phyloP scores from a whole-genome alignment of 2,329 filamentous ascomycete genomes.

The Penicillium sp. region DNA sequence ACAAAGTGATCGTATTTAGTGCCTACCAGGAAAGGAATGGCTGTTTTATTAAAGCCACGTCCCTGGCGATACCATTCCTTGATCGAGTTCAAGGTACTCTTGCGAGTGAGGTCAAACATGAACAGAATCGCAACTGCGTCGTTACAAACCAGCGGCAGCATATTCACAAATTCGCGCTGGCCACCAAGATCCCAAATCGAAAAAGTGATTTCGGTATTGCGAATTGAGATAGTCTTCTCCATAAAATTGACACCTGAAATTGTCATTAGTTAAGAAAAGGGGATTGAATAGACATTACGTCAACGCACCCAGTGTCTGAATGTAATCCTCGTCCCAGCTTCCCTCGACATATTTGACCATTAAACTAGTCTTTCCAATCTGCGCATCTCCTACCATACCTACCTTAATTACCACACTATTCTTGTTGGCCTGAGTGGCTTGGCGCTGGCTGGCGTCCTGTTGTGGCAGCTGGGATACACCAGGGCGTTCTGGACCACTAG shows the following conservation, averaged over 20 bases:
- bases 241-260: constrained; percentile 92
- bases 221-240: constrained; percentile 99
- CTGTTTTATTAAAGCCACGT: constrained; percentile 98
- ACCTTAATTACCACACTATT: constrained; percentile 94
- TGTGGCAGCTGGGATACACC: constrained; percentile 51
- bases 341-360: constrained; percentile 99
- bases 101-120: constrained; percentile 98
- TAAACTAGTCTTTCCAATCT: constrained; percentile 97
- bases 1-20: constrained; percentile 99
- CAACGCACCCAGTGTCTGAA: constrained; percentile 78
- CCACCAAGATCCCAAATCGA: constrained; percentile 98
- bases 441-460: constrained; percentile 47
- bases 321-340: constrained; percentile 99
- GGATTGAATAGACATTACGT: not conserved
- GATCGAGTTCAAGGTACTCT: constrained; percentile 98
- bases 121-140: constrained; percentile 97
- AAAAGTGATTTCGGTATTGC: constrained; percentile 99
- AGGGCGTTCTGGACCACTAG: constrained; percentile 46
- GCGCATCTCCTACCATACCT: constrained; percentile 97
- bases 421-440: constrained; percentile 44
- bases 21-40: constrained; percentile 95
- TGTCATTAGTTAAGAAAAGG: constrained; percentile 8
- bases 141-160: constrained; percentile 98
- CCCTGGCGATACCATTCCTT: constrained; percentile 99
- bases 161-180: constrained; percentile 98